Evolutionary conservation across 768 basidiomycete genomes (phyloP).

Genomic region (Bullera alba): DNA sequence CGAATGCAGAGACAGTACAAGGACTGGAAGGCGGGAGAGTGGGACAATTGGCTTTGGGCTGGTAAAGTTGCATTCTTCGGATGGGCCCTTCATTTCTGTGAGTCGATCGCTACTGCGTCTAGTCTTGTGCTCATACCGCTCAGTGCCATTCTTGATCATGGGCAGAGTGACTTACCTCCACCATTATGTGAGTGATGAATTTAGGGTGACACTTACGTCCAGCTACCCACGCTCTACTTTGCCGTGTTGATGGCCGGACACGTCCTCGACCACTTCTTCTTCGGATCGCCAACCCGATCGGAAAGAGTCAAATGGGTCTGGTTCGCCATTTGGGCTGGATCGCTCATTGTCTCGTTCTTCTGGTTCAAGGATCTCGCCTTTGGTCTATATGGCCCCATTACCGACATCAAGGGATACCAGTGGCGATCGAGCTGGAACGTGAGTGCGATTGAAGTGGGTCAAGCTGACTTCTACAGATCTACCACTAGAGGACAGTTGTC

Average conservation of each 20-base stretch:
- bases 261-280: constrained; percentile 86
- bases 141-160: constrained; percentile 97
- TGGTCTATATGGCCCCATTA: constrained; percentile 83
- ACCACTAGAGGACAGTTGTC: constrained; percentile 6
- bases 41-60: constrained; percentile 91
- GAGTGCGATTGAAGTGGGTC: constrained; percentile 15
- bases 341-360: constrained; percentile 77
- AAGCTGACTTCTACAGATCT: constrained; percentile 12
- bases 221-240: constrained; percentile 97
- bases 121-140: background rate
- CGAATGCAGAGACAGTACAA: constrained; percentile 79
- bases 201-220: constrained; percentile 3
- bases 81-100: constrained; percentile 85
- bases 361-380: constrained; percentile 88
- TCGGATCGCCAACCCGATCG: constrained; percentile 53
- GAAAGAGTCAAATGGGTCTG: constrained; percentile 61
- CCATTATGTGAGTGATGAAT: constrained; percentile 67
- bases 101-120: constrained; percentile 35
- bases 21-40: constrained; percentile 86
- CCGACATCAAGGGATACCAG: constrained; percentile 65
- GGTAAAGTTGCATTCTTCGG: constrained; percentile 84
- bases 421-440: constrained; percentile 62
- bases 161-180: constrained; percentile 87
- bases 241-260: constrained; percentile 85
- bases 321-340: constrained; percentile 59